A percentile compares a stretch with the other conserved stretches of the same genome.
These are phyloP conservation scores for Suhomyces xylopsoci DNA, from an alignment of 805 yeast genomes.

Conservation along the genomic window DNA sequence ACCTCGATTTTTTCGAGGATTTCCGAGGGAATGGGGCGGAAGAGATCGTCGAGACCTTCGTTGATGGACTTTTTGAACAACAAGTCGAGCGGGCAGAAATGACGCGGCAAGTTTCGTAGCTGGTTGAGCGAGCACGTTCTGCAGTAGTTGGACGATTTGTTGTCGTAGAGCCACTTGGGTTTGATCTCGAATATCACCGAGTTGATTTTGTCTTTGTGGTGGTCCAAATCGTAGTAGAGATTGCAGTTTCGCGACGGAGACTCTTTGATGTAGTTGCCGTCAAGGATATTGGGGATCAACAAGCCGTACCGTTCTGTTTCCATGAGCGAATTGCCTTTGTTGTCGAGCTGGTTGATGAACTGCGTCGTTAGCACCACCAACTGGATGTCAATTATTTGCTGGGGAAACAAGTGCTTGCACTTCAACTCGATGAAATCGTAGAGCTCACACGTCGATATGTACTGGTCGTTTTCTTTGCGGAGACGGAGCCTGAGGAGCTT, in stretches of 20 bases:
- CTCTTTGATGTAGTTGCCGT: constrained; percentile 26
- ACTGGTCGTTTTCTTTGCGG: constrained; percentile 32
- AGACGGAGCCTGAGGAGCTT: constrained; percentile 39
- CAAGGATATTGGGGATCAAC: constrained; percentile 40
- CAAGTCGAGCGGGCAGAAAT: constrained; percentile 50
- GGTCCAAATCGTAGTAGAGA: constrained; percentile 18
- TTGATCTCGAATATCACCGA: constrained; percentile 46
- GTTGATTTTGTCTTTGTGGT: constrained; percentile 2
- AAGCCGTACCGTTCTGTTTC: constrained; percentile 42
- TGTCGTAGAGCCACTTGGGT: constrained; percentile 59
- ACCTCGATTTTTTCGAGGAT: constrained; percentile 17
- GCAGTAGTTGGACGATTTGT: constrained; percentile 44
- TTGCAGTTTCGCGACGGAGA: constrained; percentile 36
- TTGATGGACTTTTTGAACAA: constrained; percentile 28
- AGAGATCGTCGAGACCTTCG: constrained; percentile 33
- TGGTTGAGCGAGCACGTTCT: constrained; percentile 56
- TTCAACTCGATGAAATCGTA: constrained; percentile 37
- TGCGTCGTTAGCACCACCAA: constrained; percentile 28
- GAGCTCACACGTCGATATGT: constrained; percentile 39
- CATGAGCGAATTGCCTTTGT: constrained; percentile 27
- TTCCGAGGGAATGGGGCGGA: constrained; percentile 19
- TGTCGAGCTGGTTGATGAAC: constrained; percentile 28
- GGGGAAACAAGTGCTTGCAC: constrained; percentile 29
- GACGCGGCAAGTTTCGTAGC: constrained; percentile 26
- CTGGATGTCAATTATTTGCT: constrained; percentile 30